These are phyloP conservation scores for Candida mesenterica DNA, from an alignment of 1,139 yeast species.

Conservation along the genomic window DNA sequence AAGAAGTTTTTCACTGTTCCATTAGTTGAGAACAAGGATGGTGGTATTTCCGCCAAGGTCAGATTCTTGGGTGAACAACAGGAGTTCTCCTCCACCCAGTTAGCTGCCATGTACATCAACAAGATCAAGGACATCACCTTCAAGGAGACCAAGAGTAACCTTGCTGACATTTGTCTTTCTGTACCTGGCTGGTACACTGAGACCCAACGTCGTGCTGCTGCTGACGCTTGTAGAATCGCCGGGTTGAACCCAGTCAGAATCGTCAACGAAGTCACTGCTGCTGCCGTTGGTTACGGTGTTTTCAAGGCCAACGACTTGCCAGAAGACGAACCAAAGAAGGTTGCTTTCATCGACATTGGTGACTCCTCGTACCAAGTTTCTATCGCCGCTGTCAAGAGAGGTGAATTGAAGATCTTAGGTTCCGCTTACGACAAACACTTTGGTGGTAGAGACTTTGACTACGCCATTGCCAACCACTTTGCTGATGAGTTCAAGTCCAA, in stretches of 20 bases:
- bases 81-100: slow-evolving; percentile 82
- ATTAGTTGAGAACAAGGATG: slow-evolving; percentile 67
- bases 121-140: slow-evolving; percentile 80
- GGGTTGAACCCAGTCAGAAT: slow-evolving; percentile 97
- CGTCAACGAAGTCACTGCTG: slow-evolving; percentile 96
- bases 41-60: slow-evolving; percentile 81
- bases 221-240: slow-evolving; percentile 94
- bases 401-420: slow-evolving; percentile 91
- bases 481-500: slow-evolving; percentile 88
- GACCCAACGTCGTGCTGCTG: slow-evolving; percentile 92
- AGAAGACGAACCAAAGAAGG: slow-evolving; percentile 85
- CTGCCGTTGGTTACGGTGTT: slow-evolving; percentile 98
- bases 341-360: slow-evolving; percentile 95
- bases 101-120: slow-evolving; percentile 92
- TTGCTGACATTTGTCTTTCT: slow-evolving; percentile 86
- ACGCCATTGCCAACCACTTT: slow-evolving; percentile 90
- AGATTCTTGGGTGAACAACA: slow-evolving; percentile 77
- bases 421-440: slow-evolving; percentile 93
- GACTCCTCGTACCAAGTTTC: slow-evolving; percentile 93
- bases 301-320: slow-evolving; percentile 94
- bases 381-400: slow-evolving; percentile 89
- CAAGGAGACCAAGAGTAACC: slow-evolving; percentile 77
- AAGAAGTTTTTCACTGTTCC: slow-evolving; percentile 69
- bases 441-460: slow-evolving; percentile 97
- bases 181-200: slow-evolving; percentile 98